Evolutionary conservation across 1,139 yeast species (phyloP).

Genomic region (Wickerhamomyces sp.): DNA sequence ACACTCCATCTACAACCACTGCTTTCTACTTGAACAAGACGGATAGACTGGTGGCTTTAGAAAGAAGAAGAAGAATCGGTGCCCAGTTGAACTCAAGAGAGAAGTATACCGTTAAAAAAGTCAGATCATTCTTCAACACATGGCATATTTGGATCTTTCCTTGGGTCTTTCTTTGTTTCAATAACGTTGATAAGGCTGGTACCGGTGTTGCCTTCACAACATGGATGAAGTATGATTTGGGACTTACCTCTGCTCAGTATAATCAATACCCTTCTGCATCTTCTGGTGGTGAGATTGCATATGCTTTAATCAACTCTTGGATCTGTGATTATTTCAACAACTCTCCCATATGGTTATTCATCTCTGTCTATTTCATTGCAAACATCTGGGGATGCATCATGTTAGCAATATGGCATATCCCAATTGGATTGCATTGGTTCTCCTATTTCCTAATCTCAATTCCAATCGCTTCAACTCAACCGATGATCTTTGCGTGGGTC

Average conservation of each 20-base stretch:
- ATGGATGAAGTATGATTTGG: constrained; percentile 14
- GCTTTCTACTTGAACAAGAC: constrained; percentile 13
- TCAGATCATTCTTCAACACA: constrained; percentile 33
- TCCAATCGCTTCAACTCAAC: constrained; percentile 6
- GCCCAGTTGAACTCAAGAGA: constrained; percentile 17
- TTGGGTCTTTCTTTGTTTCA: constrained; percentile 10
- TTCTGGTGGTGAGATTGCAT: constrained; percentile 16
- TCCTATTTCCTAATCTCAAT: constrained; percentile 13
- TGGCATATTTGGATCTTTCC: constrained; percentile 18
- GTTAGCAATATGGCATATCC: constrained; percentile 14
- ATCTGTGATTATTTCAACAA: constrained; percentile 11
- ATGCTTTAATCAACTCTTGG: constrained; percentile 9
- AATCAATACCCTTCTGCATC: constrained; percentile 16
- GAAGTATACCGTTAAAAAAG: constrained; percentile 11
- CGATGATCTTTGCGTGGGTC: constrained; percentile 1
- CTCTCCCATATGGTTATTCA: constrained; percentile 2
- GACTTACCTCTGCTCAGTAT: constrained; percentile 11
- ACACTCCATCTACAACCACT: constrained; percentile 18
- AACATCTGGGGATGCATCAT: constrained; percentile 8
- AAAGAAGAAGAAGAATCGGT: constrained; percentile 16
- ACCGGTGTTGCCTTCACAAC: constrained; percentile 13
- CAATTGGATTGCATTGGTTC: constrained; percentile 18
- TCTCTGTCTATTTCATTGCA: constrained; percentile 7
- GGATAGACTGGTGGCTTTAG: constrained; percentile 14
- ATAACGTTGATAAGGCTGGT: constrained; percentile 12